Conservation (phyloP, 495 filamentous ascomycete genomes). For the Aspergillus leporis region DNA sequence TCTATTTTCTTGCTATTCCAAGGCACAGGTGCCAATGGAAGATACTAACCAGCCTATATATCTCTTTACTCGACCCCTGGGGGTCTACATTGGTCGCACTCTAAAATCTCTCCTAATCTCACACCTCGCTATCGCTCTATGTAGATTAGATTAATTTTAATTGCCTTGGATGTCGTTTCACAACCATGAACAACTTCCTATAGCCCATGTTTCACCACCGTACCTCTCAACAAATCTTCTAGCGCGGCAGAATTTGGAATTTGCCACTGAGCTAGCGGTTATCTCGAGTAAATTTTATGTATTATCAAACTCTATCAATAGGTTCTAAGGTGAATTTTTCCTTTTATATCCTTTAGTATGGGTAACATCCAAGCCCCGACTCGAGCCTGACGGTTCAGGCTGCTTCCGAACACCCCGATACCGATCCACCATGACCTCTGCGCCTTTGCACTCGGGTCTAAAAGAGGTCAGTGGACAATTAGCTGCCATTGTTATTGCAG, state of each 20-base stretch:
- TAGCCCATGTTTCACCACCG: neutral
- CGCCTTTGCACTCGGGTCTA: neutral
- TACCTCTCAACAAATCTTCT: neutral
- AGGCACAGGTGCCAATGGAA: too few species aligned
- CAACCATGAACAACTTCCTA: neutral
- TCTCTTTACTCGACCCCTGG: neutral
- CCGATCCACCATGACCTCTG: neutral
- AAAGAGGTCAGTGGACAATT: neutral
- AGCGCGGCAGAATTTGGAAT: neutral
- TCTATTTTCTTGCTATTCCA: neutral
- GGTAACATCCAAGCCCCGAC: neutral
- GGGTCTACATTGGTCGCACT: neutral
- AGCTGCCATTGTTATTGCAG: neutral
- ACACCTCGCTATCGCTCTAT: neutral
- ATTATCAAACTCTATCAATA: constrained; percentile 2
- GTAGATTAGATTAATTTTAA: neutral
- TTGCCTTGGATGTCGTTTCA: constrained; percentile 1
- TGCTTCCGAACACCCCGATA: neutral
- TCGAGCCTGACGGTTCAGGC: neutral
- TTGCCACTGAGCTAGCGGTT: constrained; percentile 1
- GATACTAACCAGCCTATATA: neutral
- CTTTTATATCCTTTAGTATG: too few species aligned
- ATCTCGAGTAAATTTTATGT: neutral
- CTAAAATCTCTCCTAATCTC: neutral
- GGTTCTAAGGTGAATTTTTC: neutral